A percentile compares a stretch with the other conserved stretches of the same genome.
phyloP scores from a whole-genome alignment of 23 red algal genomes.

The Agarophyton chilense region DNA sequence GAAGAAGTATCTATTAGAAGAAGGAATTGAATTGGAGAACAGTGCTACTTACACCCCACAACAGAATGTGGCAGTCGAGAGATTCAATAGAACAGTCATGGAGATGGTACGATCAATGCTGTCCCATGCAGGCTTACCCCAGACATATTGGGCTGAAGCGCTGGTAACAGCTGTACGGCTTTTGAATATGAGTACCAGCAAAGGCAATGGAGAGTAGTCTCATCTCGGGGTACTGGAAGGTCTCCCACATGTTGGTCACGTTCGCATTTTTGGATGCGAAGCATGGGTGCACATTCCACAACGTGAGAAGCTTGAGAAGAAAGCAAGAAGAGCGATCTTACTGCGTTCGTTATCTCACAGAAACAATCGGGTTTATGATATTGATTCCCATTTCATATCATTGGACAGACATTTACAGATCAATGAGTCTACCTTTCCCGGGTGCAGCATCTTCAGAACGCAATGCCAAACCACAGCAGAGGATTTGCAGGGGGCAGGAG shows the following conservation, averaged over 20 bases:
- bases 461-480: no score
- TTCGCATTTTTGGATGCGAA: constrained; percentile 33
- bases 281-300: background rate
- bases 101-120: constrained; percentile 23
- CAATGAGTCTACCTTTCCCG: constrained; percentile 17
- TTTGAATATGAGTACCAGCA: background rate
- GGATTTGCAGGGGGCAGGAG: no score
- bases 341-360: background rate
- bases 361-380: constrained; percentile 25
- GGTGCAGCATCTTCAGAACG: background rate
- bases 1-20: background rate
- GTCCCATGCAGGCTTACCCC: background rate
- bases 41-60: constrained; percentile 19
- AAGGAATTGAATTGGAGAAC: constrained; percentile 18
- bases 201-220: background rate
- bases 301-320: background rate
- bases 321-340: constrained; percentile 10
- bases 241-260: background rate
- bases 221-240: background rate
- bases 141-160: constrained; percentile 43
- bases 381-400: background rate
- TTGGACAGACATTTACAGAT: background rate
- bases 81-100: constrained; percentile 23
- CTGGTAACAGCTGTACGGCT: background rate
- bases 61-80: constrained; percentile 17